Base-by-base conservation (phyloP, 2,329 filamentous ascomycete species). In the Madurella fahalii region DNA sequence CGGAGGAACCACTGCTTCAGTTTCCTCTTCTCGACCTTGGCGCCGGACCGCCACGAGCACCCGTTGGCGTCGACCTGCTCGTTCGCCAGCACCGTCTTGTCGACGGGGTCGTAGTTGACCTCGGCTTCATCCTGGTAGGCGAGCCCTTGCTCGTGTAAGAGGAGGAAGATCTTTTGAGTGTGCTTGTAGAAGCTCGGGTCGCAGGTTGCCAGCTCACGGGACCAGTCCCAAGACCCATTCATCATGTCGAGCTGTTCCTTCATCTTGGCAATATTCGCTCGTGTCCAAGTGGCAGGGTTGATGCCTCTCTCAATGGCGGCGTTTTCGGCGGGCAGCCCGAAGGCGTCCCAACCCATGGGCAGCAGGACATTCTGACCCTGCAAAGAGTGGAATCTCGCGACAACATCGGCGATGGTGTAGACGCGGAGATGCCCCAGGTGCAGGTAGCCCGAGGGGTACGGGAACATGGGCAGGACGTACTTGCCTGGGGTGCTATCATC, bases 281-380 rank as follows among this genome's bases (percentile, higher is more conserved):
- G 79, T 0, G 91, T 96, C 91, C 91, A 96, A 8, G 76, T 77
- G 8, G 81, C 86, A 1, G 91, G 90, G 65, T 89, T 82, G 57
- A 93, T 79, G 12, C 89, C 89, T 58, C 87, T 77, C 71, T 95
- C 89, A 54, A 95, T 87, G 9, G 91, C 91, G 16, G 91, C 91
- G 72, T 96, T 96, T 71, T 96, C 91, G 42, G 91, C 91, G 11
- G 91, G 91, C 53, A 96, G 74, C 2, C 91, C 91, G 72, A 96
- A 95, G 5, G 90, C 89, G 75, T 96, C 91, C 90, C 91, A 96
- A 11, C 91, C 91, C 80, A 95, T 95, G n/a, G 91, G 90, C 60
- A 95, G 82, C 50, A 95, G 71, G 32, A 95, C 89, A 52, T 87
- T 73, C 61, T 84, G 78, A 15, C 90, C 90, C 62, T 85, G 83